Percentiles rank a stretch among this genome's conserved stretches.
These are phyloP conservation scores for Aotearoamyces nothofagi DNA, from an alignment of 2,329 filamentous ascomycete genomes.

Conservation along the genomic window DNA sequence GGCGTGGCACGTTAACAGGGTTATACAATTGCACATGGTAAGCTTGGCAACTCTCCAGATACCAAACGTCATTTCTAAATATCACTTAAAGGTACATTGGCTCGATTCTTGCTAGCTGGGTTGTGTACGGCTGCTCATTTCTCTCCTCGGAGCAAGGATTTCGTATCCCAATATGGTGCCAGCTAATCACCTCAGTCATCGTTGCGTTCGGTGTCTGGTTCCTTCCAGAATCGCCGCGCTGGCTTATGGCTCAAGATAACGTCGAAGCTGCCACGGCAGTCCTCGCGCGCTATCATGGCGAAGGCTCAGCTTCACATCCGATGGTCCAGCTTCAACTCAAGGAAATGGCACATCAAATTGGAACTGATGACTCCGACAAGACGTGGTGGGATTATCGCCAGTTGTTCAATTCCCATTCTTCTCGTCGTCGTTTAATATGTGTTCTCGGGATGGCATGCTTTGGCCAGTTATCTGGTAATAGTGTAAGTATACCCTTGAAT, in stretches of 20 bases:
- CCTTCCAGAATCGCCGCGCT: constrained; percentile 22
- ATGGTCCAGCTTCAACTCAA: constrained; percentile 33
- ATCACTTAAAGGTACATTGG: constrained; percentile 30
- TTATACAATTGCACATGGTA: constrained; percentile 18
- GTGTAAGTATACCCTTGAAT: no score
- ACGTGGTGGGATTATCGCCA: constrained; percentile 18
- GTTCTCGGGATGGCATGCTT: constrained; percentile 19
- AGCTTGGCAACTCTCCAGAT: constrained; percentile 2
- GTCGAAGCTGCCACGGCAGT: constrained; percentile 17
- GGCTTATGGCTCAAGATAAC: constrained; percentile 17
- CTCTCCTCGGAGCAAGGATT: constrained; percentile 22
- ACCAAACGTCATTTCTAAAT: background rate
- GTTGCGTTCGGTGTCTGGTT: constrained; percentile 21
- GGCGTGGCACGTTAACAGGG: constrained; percentile 25
- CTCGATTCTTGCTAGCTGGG: constrained; percentile 37
- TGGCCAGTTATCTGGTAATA: constrained; percentile 21
- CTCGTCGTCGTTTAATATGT: constrained; percentile 15
- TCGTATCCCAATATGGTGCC: constrained; percentile 20
- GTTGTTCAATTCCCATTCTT: constrained; percentile 13
- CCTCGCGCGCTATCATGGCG: constrained; percentile 35
- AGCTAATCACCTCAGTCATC: constrained; percentile 12
- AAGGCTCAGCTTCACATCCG: constrained; percentile 27
- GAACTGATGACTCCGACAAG: constrained; percentile 15
- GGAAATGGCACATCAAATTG: constrained; percentile 20
- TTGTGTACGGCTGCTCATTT: constrained; percentile 32